Base-by-base conservation (phyloP, 2,329 filamentous ascomycete genomes). In the Verticillium nonalfalfae region DNA sequence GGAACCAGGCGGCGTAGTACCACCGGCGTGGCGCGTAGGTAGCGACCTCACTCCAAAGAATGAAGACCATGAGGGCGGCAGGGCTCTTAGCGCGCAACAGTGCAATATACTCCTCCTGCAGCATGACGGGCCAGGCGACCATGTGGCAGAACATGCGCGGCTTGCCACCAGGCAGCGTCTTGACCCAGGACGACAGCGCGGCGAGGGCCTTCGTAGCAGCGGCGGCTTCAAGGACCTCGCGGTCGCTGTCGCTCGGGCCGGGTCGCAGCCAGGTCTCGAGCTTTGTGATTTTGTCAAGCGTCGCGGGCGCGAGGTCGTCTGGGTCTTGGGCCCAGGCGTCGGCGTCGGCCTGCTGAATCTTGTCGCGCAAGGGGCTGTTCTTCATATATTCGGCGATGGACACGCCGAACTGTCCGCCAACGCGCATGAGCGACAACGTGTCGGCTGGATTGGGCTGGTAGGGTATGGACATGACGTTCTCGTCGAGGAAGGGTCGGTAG, bases 81-180 rank as follows among this genome's bases (percentile, higher is more conserved):
- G 63, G 60, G 40, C 60, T 58, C 40, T 64, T 62, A 7, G 40
- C 35, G 33, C 55, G 31, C 1, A 65, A 26, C 1, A 65, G 62
- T 13, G 58, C 52, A 9, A 64, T 35, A 14, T 65, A 65, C 21
- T 62, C 60, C 35, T 63, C 60, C 36, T 62, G 62, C 2, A 64
- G 62, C 14, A 64, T 58, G 7, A 60, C 59, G 3, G 63, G 63
- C 63, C 63, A 65, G 2, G 63, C 40, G n/a, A 65, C 63, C 45
- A 65, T 64, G 50, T 65, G 62, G 34, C 63, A 64, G 62, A 60
- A 65, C 59, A 65, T 59, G 55, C 63, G 57, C 1, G 63, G 63
- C 26, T 56, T 56, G 1, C 63, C 52, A 2, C 63, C 63, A 5
- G 63, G 62, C 0, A 65, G 60, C 31, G 60, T 62, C 2, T 21